Evolutionary conservation across 768 basidiomycete genomes (phyloP).

Genomic region (Boletus rufocinnamomeus): DNA sequence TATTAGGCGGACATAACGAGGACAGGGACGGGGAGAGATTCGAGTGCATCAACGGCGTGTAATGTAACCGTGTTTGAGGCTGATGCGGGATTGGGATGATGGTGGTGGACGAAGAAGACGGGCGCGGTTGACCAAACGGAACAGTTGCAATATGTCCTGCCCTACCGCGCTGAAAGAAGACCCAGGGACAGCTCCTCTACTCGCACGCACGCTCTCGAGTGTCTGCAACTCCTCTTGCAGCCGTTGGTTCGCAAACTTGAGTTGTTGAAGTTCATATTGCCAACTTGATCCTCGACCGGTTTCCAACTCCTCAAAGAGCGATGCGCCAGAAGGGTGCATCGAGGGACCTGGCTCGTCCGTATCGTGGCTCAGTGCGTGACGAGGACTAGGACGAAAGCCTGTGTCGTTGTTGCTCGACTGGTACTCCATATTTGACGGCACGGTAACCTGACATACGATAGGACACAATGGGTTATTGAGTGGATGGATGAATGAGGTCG

Average conservation of each 20-base stretch:
- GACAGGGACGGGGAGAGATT: conserved; percentile 5
- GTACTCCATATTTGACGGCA: conserved; percentile 13
- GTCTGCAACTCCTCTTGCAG: conserved; percentile 57
- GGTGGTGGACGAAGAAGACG: not conserved
- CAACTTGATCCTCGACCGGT: conserved; percentile 72
- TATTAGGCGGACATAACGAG: conserved; percentile 1
- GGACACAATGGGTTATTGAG: conserved; percentile 25
- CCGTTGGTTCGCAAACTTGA: conserved; percentile 69
- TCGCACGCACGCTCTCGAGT: conserved; percentile 34
- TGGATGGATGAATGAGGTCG: too few species aligned
- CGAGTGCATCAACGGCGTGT: conserved; percentile 10
- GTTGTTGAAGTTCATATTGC: conserved; percentile 91
- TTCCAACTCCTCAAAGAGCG: conserved; percentile 77
- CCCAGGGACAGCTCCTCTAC: not conserved
- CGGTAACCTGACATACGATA: conserved; percentile 33
- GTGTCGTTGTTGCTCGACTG: not conserved
- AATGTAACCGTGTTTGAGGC: not conserved
- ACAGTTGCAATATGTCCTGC: not conserved
- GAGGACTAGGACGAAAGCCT: not conserved
- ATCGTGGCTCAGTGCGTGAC: not conserved
- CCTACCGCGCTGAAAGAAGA: not conserved
- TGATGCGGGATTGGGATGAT: conserved; percentile 6
- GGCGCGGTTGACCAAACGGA: not conserved
- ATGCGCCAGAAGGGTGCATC: conserved; percentile 26
- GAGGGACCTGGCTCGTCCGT: conserved; percentile 2